Conservation (phyloP, 2,329 filamentous ascomycete genomes). For the Orbilia blumenaviensis region DNA sequence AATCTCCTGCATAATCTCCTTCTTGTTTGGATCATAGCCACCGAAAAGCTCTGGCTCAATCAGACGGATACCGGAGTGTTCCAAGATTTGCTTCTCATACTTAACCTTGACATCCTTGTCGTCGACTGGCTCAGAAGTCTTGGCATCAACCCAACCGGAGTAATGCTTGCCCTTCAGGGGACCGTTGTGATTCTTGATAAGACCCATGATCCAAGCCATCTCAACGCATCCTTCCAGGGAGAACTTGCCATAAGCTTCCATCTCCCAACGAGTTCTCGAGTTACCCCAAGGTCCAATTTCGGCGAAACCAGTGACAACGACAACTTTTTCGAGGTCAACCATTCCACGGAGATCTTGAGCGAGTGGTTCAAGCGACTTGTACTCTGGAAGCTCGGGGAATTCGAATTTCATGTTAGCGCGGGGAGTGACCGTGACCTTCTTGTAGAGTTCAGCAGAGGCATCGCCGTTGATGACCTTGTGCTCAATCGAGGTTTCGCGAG, state of each 20-base stretch:
- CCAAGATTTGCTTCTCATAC: conserved; percentile 95
- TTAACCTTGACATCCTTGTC: conserved; percentile 98
- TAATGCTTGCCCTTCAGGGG: conserved; percentile 95
- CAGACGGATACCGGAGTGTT: conserved; percentile 95
- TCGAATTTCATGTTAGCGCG: conserved; percentile 98
- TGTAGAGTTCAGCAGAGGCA: conserved; percentile 88
- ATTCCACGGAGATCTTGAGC: conserved; percentile 91
- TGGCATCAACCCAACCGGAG: conserved; percentile 94
- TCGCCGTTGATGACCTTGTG: conserved; percentile 98
- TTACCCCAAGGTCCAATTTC: conserved; percentile 99
- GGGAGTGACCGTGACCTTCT: conserved; percentile 90
- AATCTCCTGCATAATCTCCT: conserved; percentile 96
- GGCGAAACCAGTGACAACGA: conserved; percentile 95
- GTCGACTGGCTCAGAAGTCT: conserved; percentile 92
- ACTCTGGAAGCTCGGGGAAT: conserved; percentile 88
- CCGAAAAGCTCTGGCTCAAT: conserved; percentile 97
- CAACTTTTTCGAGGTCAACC: conserved; percentile 98
- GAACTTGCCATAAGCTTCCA: conserved; percentile 96
- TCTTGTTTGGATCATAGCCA: conserved; percentile 97
- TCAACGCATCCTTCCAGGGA: conserved; percentile 97
- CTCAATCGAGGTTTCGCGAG: conserved; percentile 93
- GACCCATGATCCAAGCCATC: conserved; percentile 99
- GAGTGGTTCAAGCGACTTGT: conserved; percentile 92
- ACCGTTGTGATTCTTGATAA: conserved; percentile 98
- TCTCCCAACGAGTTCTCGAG: conserved; percentile 97